Conservation (phyloP, 805 yeast genomes). For the Blastobotrys americana region DNA sequence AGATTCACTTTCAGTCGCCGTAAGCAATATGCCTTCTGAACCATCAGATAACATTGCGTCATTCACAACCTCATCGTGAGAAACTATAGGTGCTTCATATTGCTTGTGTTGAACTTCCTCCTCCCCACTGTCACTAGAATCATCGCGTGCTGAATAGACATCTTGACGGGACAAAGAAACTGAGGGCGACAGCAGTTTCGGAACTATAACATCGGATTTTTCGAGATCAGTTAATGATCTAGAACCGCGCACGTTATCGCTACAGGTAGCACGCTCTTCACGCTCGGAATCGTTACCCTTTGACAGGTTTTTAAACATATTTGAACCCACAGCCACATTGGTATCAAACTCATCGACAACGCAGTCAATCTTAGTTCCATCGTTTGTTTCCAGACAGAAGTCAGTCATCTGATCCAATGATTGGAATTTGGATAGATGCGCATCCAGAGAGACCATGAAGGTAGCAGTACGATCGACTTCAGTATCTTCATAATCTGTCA, state of each 20-base stretch:
- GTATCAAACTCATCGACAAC: not conserved
- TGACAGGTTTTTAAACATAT: too few species aligned
- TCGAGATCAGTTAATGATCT: too few species aligned
- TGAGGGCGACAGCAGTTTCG: too few species aligned
- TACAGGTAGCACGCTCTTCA: not conserved
- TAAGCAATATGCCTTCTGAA: constrained; percentile 1
- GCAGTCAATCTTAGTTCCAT: not conserved
- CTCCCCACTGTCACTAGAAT: too few species aligned
- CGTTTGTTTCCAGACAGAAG: not conserved
- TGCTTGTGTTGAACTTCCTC: too few species aligned
- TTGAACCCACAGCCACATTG: too few species aligned
- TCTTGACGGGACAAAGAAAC: too few species aligned
- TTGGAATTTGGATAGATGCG: not conserved
- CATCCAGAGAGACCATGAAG: not conserved
- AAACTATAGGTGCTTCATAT: not conserved
- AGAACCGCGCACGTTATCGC: too few species aligned
- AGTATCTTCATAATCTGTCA: not conserved
- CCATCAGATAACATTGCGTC: constrained; percentile 2
- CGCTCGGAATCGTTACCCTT: too few species aligned
- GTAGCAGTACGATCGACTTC: not conserved
- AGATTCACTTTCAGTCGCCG: constrained; percentile 9
- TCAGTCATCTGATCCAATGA: not conserved
- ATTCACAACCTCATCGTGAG: not conserved
- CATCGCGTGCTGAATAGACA: too few species aligned
- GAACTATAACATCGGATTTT: not conserved